Evolutionary conservation across 352 stramenopile species (phyloP), one percentile per base, ranked within the genome.

Genomic region (Globisporangium nagaii): DNA sequence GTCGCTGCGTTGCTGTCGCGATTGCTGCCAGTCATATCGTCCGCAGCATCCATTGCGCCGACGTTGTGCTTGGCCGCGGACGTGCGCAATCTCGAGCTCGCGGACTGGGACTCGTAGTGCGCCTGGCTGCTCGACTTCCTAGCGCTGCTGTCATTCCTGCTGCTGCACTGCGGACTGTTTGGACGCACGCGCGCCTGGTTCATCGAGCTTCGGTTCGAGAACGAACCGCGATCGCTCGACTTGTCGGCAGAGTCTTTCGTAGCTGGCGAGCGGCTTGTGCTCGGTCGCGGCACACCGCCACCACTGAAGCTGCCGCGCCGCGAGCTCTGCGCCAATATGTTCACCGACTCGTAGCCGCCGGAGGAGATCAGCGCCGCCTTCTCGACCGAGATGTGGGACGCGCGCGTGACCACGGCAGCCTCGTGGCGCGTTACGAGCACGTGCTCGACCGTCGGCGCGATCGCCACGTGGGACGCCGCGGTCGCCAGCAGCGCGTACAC

Each of bases 391-490:
- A 60, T 30, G 53, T 46, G 44, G 28, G 52, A 58, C 31, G 52
- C 52, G 41, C 41, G 52, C 42, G 25, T 50, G 63, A 60, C 61
- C 52, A 57, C 49, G 44, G 49, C 42, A 3, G 59, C 27, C 10
- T 72, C 56, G 35, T 90, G 79, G 24, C 77, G 77, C 11, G 58
- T 69, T 32, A 60, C 59, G 22, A 90, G 62, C 27, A 79, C 68
- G 3, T 73, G 71, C 56, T 87, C 75, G 30, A 78, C 60, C 2
- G 71, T 65, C 2, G 64, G 45, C 27, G 64, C 50, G 17, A 56
- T 49, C 6, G 39, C 32, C 1, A 82, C 49, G 17, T 65, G 53
- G 2, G 60, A 39, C 52, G 70, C 20, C 37, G 62, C 67, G n/a
- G 52, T 51, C 3, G 51, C 44, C 4, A 75, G 45, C 28, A 74